Evolutionary conservation across 1,284 basidiomycete genomes (phyloP), one percentile per base, ranked within the genome.

Genomic region (Thelephora terrestris): DNA sequence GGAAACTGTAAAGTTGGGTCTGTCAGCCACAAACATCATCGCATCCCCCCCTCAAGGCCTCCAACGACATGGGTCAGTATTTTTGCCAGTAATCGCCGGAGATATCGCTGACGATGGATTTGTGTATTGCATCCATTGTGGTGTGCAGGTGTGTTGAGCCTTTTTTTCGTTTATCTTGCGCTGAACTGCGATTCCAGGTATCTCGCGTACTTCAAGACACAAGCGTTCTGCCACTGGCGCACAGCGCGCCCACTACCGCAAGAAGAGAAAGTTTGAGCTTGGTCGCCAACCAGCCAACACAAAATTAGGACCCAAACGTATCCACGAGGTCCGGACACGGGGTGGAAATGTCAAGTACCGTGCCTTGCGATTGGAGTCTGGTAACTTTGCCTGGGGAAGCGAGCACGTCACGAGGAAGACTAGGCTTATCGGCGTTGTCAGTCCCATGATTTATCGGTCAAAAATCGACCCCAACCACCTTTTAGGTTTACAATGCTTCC

Each of bases 211-310:
- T 58, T 93, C 91, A 61, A 80, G 92, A 68, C 91, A 96, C 81
- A 96, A 96, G 74, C 89, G 92, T 67, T 88, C 91, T 59, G 85
- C 80, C 60, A 85, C 90, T 46, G 92, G 92, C 66, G 92, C 91
- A 56, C 90, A 94, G 70, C 86, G 91, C 64, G 86, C 92, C 58
- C 85, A 91, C 75, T 93, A 92, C 76, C 89, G 93, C 76, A 96
- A 96, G 80, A 96, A 95, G 86, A 83, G 92, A 85, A 95, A 95
- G 76, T 95, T 95, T 73, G 92, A 96, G 78, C 85, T 96, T 65
- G 92, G 91, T 66, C 91, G 93, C 68, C 93, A 96, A 69, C 75
- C 93, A 51, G 94, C 93, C 56, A 91, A 75, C 80, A 97, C 93
- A 67, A 96, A 90, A 77, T 82, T 97, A 58, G 91, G 92, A 50